phyloP scores from a whole-genome alignment of 257 asterid genomes.

The Plantago ovata region DNA sequence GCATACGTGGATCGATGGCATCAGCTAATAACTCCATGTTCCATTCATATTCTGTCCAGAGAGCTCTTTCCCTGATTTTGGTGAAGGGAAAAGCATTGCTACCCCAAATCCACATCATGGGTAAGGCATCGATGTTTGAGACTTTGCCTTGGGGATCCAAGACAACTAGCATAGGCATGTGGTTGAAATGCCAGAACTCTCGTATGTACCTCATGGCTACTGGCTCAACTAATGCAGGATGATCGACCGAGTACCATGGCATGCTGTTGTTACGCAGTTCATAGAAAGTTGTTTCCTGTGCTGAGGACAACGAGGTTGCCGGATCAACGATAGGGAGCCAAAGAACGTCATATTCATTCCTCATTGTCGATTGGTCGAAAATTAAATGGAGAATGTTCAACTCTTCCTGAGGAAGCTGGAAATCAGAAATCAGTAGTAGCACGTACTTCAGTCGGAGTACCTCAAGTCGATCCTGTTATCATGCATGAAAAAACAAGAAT shows the following conservation, averaged over 20 bases:
- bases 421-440: conserved; percentile 62
- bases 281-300: conserved; percentile 32
- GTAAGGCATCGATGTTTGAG: conserved; percentile 60
- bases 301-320: conserved; percentile 10
- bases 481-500: background rate
- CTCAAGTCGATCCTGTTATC: conserved; percentile 55
- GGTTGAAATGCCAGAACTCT: conserved; percentile 51
- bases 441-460: conserved; percentile 62
- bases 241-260: conserved; percentile 84
- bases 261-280: conserved; percentile 39
- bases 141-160: conserved; percentile 75
- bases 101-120: conserved; percentile 98
- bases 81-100: conserved; percentile 75
- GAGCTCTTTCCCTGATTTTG: conserved; percentile 45
- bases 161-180: conserved; percentile 74
- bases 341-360: conserved; percentile 71
- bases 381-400: conserved; percentile 64
- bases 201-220: conserved; percentile 55
- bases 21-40: conserved; percentile 61
- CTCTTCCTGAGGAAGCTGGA: conserved; percentile 66
- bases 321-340: conserved; percentile 76
- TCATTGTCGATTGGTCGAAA: conserved; percentile 42
- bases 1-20: conserved; percentile 50
- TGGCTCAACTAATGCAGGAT: conserved; percentile 54
- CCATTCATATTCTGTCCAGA: conserved; percentile 71